Conservation (phyloP, 2,329 filamentous ascomycete genomes). For the Fusarium sp. region DNA sequence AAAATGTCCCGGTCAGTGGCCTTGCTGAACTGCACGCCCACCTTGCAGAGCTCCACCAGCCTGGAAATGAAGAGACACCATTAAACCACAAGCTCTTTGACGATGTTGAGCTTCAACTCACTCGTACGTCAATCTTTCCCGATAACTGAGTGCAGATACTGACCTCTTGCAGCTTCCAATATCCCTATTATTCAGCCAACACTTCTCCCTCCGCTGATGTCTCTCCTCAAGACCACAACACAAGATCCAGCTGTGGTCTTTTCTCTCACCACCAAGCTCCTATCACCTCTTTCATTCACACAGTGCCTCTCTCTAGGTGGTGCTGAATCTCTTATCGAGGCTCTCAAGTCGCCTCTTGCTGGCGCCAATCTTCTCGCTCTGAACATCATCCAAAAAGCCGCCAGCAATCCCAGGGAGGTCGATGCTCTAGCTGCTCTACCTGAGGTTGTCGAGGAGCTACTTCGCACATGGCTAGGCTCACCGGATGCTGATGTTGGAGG, state of each 20-base stretch:
- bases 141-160: neutral
- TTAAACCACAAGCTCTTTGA: slow-evolving; percentile 66
- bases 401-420: slow-evolving; percentile 59
- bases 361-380: slow-evolving; percentile 70
- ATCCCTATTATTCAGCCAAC: slow-evolving; percentile 63
- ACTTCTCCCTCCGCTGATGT: slow-evolving; percentile 65
- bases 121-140: slow-evolving; percentile 51
- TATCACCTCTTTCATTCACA: slow-evolving; percentile 64
- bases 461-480: slow-evolving; percentile 65
- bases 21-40: slow-evolving; percentile 67
- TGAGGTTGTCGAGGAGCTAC: slow-evolving; percentile 59
- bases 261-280: slow-evolving; percentile 66
- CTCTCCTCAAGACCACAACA: slow-evolving; percentile 63
- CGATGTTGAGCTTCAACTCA: slow-evolving; percentile 69
- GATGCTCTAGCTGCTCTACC: slow-evolving; percentile 63
- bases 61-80: slow-evolving; percentile 55
- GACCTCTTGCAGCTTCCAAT: slow-evolving; percentile 58
- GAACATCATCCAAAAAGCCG: slow-evolving; percentile 66
- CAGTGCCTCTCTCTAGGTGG: slow-evolving; percentile 64
- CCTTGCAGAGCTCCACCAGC: slow-evolving; percentile 58
- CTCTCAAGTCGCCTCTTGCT: slow-evolving; percentile 64
- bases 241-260: slow-evolving; percentile 64
- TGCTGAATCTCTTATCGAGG: slow-evolving; percentile 62
- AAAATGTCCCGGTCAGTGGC: slow-evolving; percentile 57
- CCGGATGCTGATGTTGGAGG: slow-evolving; percentile 68